Evolutionary conservation across 345 rosid species (phyloP).

Genomic region (Eucalyptus urophylla): DNA sequence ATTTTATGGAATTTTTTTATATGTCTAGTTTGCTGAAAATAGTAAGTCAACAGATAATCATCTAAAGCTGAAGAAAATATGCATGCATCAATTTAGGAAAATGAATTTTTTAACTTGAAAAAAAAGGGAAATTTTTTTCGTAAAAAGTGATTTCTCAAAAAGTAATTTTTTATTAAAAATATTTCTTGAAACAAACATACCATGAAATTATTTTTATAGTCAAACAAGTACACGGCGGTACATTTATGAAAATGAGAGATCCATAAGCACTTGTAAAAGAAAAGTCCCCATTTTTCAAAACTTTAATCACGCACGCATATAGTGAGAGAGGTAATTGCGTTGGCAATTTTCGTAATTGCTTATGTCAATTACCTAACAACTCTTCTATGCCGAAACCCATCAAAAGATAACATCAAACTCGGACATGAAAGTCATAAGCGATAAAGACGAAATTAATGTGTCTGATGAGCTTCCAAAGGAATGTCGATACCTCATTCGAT

Average conservation of each 20-base stretch:
- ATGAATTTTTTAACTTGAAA: not conserved
- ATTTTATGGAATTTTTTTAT: not conserved
- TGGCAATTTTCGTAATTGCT: not conserved
- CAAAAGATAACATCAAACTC: not conserved
- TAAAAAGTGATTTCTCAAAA: not conserved
- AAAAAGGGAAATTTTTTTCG: not conserved
- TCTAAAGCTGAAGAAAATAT: not conserved
- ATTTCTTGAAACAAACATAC: not conserved
- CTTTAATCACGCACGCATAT: not conserved
- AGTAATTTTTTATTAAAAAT: not conserved
- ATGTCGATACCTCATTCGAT: not conserved
- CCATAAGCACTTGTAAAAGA: not conserved
- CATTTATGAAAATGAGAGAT: not conserved
- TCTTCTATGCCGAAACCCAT: not conserved
- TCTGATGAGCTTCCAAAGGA: not conserved
- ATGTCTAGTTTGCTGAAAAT: not conserved
- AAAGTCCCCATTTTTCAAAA: not conserved
- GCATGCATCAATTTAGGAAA: not conserved
- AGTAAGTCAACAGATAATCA: too few species aligned
- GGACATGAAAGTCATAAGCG: accelerated
- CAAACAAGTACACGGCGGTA: accelerated
- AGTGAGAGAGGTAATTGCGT: not conserved
- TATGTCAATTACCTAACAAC: not conserved
- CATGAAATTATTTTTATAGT: not conserved
- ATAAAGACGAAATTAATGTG: not conserved